phyloP scores from a whole-genome alignment of 371 early-diverging fungal genomes.

The Fennellomyces sp. region DNA sequence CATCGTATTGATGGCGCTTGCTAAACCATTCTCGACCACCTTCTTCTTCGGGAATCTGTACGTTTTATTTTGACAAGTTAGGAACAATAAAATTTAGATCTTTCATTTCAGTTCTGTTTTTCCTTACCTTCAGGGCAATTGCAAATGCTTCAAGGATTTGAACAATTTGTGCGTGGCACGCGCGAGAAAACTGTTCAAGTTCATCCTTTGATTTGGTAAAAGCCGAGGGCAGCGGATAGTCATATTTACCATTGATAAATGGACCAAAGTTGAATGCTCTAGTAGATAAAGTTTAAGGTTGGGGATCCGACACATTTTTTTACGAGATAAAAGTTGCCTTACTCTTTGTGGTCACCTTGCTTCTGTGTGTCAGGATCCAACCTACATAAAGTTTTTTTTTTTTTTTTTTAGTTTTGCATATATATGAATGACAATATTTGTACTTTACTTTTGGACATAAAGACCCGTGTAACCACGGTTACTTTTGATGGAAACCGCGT shows the following conservation, averaged over 20 bases:
- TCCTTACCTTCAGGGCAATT: slow-evolving; percentile 21
- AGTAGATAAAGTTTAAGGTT: neutral
- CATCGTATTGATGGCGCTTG: slow-evolving; percentile 47
- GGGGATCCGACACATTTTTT: neutral
- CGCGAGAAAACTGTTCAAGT: slow-evolving; percentile 13
- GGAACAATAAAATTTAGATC: neutral
- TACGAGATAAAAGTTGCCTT: slow-evolving; percentile 6
- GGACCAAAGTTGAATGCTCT: slow-evolving; percentile 37
- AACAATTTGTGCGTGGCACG: slow-evolving; percentile 13
- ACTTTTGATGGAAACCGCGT: neutral
- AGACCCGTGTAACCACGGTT: slow-evolving; percentile 11
- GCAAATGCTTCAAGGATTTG: slow-evolving; percentile 16
- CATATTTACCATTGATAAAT: slow-evolving; percentile 31
- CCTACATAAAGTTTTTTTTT: too few relatives aligned
- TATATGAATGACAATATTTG: neutral
- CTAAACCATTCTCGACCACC: slow-evolving; percentile 51
- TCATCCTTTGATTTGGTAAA: slow-evolving; percentile 6
- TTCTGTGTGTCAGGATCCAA: slow-evolving; percentile 40
- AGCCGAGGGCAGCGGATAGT: slow-evolving; percentile 16
- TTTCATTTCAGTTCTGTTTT: neutral
- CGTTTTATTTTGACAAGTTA: neutral
- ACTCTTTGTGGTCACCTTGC: slow-evolving; percentile 54
- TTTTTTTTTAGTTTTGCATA: too few relatives aligned
- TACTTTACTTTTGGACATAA: slow-evolving; percentile 2
- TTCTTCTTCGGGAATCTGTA: slow-evolving; percentile 41